Evolutionary conservation across 768 basidiomycete species (phyloP), one percentile per base, ranked within the genome.

Genomic region (Sarcomyxa edulis): DNA sequence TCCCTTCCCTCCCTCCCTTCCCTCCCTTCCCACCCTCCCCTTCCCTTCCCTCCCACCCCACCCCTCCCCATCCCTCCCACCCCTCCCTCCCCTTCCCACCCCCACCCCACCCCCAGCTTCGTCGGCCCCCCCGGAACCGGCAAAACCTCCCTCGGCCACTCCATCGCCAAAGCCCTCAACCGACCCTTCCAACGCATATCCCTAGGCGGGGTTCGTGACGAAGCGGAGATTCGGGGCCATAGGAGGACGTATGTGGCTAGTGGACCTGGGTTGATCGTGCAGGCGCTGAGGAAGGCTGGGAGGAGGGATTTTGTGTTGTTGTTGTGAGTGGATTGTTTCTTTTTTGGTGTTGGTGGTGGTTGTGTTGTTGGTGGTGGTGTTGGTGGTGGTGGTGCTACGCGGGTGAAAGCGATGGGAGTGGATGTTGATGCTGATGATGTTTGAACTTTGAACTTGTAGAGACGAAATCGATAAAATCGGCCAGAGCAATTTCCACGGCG

Each of bases 391-490:
- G n/a, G n/a, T n/a, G n/a, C n/a, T n/a, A n/a, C n/a, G n/a, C n/a
- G n/a, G n/a, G n/a, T n/a, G n/a, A n/a, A n/a, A n/a, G n/a, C n/a
- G n/a, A n/a, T n/a, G n/a, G n/a, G n/a, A n/a, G n/a, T n/a, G n/a
- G n/a, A n/a, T 16, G 22, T 28, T 20, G 39, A 35, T 7, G 15
- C 14, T 16, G 2, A 44, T 21, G 24, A 46, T 42, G 26, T 21
- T 23, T 37, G 66, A 27, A 14, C 30, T n/a, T 32, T 16, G 5
- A 20, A 6, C 27, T 9, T 42, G n/a, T 42, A 72, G 68, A 62
- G 94, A 96, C 52, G 94, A 96, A 58, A 79, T 96, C 30, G 94
- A 96, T 62, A 96, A 96, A 62, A 75, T 91, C 39, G 84, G 84
- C 0, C 81, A 84, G 40, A 84, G 75, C 48, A 91, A 86, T 52